phyloP scores from a whole-genome alignment of 225 moss, liverwort and hornwort genomes.

The Physcomitrium patens region DNA sequence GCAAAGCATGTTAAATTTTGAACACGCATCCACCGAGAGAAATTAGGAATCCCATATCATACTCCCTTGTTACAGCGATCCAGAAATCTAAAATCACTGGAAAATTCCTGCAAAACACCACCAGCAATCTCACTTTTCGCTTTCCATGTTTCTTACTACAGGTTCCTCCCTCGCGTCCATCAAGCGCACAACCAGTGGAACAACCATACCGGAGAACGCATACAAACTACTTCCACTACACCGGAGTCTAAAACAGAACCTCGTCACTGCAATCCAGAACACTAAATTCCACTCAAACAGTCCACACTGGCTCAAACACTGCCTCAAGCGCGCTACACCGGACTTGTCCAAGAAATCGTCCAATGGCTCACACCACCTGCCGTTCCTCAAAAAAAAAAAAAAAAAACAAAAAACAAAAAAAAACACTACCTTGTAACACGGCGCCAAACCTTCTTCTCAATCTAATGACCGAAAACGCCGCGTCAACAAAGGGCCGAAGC shows the following conservation, averaged over 20 bases:
- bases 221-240: not conserved
- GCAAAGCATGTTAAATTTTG: not conserved
- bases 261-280: slow-evolving; percentile 3
- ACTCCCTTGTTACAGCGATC: slow-evolving; percentile 1
- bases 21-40: not conserved
- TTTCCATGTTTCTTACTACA: not conserved
- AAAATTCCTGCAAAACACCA: not conserved
- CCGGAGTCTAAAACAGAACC: not conserved
- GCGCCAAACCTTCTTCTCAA: not conserved
- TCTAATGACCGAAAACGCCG: not conserved
- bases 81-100: slow-evolving; percentile 1
- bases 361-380: not conserved
- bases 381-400: not conserved
- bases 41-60: not conserved
- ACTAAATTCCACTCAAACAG: slow-evolving; percentile 22
- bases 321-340: not conserved
- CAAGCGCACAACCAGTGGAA: not conserved
- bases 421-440: not conserved
- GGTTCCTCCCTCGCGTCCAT: not conserved
- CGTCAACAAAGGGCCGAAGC: not conserved
- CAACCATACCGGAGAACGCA: not conserved
- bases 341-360: not conserved
- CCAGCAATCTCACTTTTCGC: not conserved
- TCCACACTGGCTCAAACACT: not conserved
- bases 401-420: too few species aligned